Conservation (phyloP, 345 rosid species). For the Hypericum androsaemum region DNA sequence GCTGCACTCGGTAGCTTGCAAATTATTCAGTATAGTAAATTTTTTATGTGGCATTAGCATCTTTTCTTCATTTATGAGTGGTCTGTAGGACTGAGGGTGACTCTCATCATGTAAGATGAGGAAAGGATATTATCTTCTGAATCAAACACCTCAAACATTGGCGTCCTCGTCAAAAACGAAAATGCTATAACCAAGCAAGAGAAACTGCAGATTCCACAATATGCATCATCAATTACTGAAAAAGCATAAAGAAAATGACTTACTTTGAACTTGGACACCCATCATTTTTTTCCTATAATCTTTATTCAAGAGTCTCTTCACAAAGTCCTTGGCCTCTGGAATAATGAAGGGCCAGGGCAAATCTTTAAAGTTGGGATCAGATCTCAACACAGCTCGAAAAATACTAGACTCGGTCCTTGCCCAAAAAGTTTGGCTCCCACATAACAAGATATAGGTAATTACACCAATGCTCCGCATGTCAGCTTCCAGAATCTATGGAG, state of each 20-base stretch:
- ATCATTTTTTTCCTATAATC: slow-evolving; percentile 97
- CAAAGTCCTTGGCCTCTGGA: slow-evolving; percentile 81
- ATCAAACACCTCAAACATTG: too few species aligned
- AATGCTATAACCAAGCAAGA: too few species aligned
- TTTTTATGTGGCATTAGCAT: too few species aligned
- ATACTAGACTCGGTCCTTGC: slow-evolving; percentile 95
- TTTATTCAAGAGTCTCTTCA: slow-evolving; percentile 84
- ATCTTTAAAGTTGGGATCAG: slow-evolving; percentile 83
- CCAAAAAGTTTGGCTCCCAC: slow-evolving; percentile 96
- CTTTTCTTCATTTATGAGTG: too few species aligned
- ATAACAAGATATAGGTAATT: slow-evolving; percentile 77
- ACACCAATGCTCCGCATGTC: slow-evolving; percentile 99
- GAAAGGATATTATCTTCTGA: too few species aligned
- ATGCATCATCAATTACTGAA: too few species aligned
- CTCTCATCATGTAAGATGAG: too few species aligned
- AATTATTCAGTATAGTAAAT: too few species aligned
- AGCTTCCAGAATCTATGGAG: slow-evolving; percentile 90
- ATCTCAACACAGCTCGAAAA: slow-evolving; percentile 86
- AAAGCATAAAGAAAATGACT: slow-evolving; percentile 12
- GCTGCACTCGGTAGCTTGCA: too few species aligned
- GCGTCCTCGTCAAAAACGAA: too few species aligned
- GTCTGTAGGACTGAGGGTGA: too few species aligned
- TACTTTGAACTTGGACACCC: slow-evolving; percentile 87
- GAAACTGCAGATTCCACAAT: too few species aligned
- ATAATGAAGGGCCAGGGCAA: slow-evolving; percentile 86